Conservation (phyloP, 2,329 filamentous ascomycete species). For the Hymenoscyphus repandus region DNA sequence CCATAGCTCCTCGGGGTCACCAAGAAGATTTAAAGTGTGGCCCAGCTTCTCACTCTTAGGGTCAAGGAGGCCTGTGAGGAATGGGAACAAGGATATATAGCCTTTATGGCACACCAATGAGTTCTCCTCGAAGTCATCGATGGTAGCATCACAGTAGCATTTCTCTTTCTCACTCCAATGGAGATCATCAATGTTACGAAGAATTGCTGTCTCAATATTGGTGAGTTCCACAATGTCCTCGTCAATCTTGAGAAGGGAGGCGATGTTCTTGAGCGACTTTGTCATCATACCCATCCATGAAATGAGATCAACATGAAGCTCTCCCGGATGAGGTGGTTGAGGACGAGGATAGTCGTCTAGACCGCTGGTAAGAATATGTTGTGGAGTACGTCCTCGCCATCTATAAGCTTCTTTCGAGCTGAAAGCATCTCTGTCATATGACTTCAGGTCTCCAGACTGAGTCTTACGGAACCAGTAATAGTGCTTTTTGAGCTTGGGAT, state of each 20-base stretch:
- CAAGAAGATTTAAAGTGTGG: conserved; percentile 70
- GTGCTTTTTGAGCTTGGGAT: conserved; percentile 81
- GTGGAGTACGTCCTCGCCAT: conserved; percentile 84
- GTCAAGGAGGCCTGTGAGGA: conserved; percentile 75
- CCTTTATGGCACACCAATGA: conserved; percentile 91
- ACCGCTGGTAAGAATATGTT: conserved; percentile 86
- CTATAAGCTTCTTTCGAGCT: conserved; percentile 90
- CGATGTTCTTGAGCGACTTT: conserved; percentile 75
- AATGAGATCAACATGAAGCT: conserved; percentile 91
- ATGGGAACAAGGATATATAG: conserved; percentile 90
- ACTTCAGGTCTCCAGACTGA: conserved; percentile 82
- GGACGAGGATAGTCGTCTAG: conserved; percentile 94
- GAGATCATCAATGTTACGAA: conserved; percentile 81
- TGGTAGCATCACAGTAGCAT: conserved; percentile 89
- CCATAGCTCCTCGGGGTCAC: conserved; percentile 82
- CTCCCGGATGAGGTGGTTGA: conserved; percentile 89
- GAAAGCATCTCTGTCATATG: conserved; percentile 84
- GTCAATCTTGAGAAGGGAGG: conserved; percentile 63
- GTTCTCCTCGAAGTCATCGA: conserved; percentile 93
- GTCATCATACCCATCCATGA: conserved; percentile 98
- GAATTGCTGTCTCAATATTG: conserved; percentile 69
- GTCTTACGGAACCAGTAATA: conserved; percentile 95
- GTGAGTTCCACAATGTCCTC: conserved; percentile 73
- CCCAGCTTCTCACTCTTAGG: conserved; percentile 70
- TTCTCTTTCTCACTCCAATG: conserved; percentile 82